Evolutionary conservation across 2,329 filamentous ascomycete species (phyloP).

Genomic region (Orbilia ellipsospora): DNA sequence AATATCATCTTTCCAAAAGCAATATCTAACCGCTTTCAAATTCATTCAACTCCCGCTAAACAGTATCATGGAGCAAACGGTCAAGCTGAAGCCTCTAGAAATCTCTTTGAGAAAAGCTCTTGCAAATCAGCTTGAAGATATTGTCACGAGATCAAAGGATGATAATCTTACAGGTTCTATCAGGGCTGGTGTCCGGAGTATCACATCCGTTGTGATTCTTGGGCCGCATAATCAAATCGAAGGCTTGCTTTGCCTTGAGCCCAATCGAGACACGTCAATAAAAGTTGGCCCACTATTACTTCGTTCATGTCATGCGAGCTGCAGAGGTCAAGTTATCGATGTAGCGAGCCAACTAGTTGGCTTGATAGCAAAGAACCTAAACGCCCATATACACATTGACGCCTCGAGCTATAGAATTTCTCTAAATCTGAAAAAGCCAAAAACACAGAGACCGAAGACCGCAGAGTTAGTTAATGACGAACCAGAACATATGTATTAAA

Average conservation of each 20-base stretch:
- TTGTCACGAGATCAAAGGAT: background rate
- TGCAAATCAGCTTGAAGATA: background rate
- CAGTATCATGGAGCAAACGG: background rate
- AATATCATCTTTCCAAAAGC: background rate
- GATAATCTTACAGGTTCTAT: background rate
- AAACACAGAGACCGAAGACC: too few relatives aligned
- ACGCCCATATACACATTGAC: background rate
- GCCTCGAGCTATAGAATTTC: background rate
- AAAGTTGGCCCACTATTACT: conserved; percentile 16
- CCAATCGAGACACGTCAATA: conserved; percentile 6
- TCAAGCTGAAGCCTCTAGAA: background rate
- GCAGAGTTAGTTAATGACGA: too few relatives aligned
- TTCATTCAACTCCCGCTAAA: conserved; percentile 9
- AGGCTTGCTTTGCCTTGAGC: background rate
- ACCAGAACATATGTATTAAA: too few relatives aligned
- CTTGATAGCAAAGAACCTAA: conserved; percentile 20
- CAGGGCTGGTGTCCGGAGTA: background rate
- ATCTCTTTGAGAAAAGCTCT: conserved; percentile 10
- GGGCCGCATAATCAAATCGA: background rate
- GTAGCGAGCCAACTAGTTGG: conserved; percentile 17
- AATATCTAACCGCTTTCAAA: conserved; percentile 10
- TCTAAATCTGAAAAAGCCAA: background rate
- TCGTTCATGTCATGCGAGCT: background rate
- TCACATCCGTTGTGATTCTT: background rate
- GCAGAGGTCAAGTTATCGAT: background rate